Evolutionary conservation across 1,284 basidiomycete species (phyloP), one percentile per base, ranked within the genome.

Genomic region (Tetrapyrgos nigripes): DNA sequence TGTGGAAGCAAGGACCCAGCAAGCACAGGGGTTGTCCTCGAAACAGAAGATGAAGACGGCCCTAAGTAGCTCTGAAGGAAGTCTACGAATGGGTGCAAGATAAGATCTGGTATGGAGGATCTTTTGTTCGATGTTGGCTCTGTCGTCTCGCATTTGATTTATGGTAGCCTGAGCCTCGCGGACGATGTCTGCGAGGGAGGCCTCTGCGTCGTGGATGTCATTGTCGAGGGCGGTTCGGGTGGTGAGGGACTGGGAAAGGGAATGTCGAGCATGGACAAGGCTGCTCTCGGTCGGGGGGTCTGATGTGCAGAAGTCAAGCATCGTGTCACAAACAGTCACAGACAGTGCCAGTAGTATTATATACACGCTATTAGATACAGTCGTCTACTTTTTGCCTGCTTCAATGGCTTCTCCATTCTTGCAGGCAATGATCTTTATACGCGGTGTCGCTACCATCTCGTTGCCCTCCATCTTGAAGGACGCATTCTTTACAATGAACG

Each of bases 401-500:
- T 93, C 92, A 53, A 93, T 84, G 28, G 87, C 89, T 64, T 95
- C 93, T 27, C 91, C 93, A 68, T 92, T 93, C 83, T 97, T 97
- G 80, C 95, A 97, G 3, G 96, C 95, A 64, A 97, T 94, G 60
- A 97, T 97, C 81, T 97, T 97, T 76, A 96, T 92, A 74, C 92
- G 89, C 44, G 83, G 82, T 1, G 91, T 87, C 11, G 79, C 83
- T 35, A 97, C 88, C 68, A 86, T 79, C 65, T 94, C 92, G 68
- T 92, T 93, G 48, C 88, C 89, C 75, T 98, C 96, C 89, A 97
- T 94, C 76, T 97, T 97, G 79, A 98, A 96, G 17, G 86, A 85
- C 14, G 95, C 90, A 66, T 96, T 88, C 73, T 94, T 93, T 50
- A 97, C 91, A 62, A 96, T 92, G 74, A 97, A 98, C 40, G 96